Conservation (phyloP, 305 asterid species). For the Stenogyne calaminthoides region DNA sequence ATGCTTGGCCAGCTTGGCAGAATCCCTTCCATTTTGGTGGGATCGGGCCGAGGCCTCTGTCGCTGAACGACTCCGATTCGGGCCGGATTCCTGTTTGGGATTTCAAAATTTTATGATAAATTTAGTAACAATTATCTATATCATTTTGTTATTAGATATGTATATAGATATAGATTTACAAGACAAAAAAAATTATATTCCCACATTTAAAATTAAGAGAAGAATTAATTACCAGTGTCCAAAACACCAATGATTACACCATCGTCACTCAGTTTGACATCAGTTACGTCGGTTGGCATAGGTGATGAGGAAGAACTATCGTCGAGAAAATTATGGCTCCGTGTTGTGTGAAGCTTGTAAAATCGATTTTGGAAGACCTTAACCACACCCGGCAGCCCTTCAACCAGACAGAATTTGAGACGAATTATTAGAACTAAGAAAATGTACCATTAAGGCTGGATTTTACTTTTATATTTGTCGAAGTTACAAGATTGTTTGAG, state of each 20-base stretch:
- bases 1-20: constrained; percentile 29
- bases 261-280: constrained; percentile 32
- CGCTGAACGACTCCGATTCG: constrained; percentile 44
- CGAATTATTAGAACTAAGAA: background rate
- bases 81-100: constrained; percentile 45
- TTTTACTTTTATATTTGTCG: no score
- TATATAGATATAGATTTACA: no score
- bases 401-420: background rate
- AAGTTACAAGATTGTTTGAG: no score
- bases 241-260: no score
- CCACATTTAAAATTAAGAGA: no score
- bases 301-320: no score
- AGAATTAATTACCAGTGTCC: no score
- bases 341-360: constrained; percentile 44
- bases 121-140: no score
- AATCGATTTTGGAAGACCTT: constrained; percentile 36
- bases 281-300: constrained; percentile 17
- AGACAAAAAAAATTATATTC: no score
- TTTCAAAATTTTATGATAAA: no score
- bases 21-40: constrained; percentile 56
- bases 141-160: no score
- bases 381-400: constrained; percentile 45
- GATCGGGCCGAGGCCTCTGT: constrained; percentile 45
- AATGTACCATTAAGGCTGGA: no score
- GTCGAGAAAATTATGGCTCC: constrained; percentile 55